Conservation (phyloP, 2,329 filamentous ascomycete genomes). For the Immersiporthe knoxdaviesiana region DNA sequence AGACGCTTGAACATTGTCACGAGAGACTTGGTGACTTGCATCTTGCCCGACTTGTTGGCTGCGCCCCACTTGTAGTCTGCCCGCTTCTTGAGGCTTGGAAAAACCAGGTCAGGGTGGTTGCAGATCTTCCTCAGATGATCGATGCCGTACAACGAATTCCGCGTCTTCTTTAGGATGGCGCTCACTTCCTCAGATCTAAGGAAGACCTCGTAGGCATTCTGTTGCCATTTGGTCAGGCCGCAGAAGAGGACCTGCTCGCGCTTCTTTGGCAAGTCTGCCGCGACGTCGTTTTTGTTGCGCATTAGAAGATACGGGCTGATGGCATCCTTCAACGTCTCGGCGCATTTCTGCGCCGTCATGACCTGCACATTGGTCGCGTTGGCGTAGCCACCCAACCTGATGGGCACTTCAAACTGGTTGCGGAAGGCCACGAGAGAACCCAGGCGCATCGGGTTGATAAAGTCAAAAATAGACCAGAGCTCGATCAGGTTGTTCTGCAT, state of each 20-base stretch:
- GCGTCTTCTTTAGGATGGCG: conserved; percentile 74
- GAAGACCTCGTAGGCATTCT: conserved; percentile 79
- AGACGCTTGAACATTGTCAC: conserved; percentile 86
- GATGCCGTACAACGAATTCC: conserved; percentile 85
- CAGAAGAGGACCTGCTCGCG: conserved; percentile 96
- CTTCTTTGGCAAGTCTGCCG: conserved; percentile 91
- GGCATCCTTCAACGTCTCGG: conserved; percentile 88
- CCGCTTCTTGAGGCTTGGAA: conserved; percentile 61
- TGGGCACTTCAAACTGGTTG: conserved; percentile 90
- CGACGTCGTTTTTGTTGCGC: conserved; percentile 90
- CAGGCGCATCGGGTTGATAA: conserved; percentile 93
- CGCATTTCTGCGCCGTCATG: conserved; percentile 91
- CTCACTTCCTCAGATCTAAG: conserved; percentile 81
- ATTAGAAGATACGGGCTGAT: conserved; percentile 94
- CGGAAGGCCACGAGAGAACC: conserved; percentile 91
- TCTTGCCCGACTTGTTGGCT: conserved; percentile 83
- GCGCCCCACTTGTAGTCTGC: conserved; percentile 76
- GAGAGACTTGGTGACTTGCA: conserved; percentile 89
- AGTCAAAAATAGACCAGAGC: conserved; percentile 96
- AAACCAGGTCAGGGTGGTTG: conserved; percentile 90
- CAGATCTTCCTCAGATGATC: conserved; percentile 94
- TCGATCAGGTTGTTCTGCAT: conserved; percentile 97
- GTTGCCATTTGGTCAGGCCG: conserved; percentile 80
- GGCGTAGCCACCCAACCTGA: conserved; percentile 89
- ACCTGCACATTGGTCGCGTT: conserved; percentile 94